Percentiles rank a stretch among this genome's conserved stretches.
phyloP scores from a whole-genome alignment of 805 yeast species.

The Blastobotrys terrestris region DNA sequence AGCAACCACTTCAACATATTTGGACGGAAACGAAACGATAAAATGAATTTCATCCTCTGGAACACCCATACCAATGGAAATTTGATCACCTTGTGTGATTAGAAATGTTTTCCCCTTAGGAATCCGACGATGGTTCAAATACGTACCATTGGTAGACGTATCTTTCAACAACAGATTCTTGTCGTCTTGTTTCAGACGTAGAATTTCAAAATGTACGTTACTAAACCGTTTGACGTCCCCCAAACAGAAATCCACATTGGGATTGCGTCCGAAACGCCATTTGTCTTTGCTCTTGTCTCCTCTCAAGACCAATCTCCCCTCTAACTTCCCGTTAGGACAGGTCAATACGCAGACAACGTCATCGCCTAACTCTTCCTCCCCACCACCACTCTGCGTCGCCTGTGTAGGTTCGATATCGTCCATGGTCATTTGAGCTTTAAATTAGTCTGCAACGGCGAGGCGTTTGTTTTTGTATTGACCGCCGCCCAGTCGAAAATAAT shows the following conservation, averaged over 20 bases:
- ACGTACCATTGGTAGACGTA: conserved; percentile 88
- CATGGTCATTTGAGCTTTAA: background rate
- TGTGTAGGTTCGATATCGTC: conserved; percentile 6
- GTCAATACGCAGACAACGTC: conserved; percentile 5
- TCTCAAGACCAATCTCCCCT: background rate
- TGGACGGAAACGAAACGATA: conserved; percentile 39
- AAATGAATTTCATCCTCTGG: conserved; percentile 54
- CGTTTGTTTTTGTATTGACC: background rate
- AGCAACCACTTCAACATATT: conserved; percentile 20
- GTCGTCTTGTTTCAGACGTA: conserved; percentile 25
- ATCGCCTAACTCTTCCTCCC: conserved; percentile 1
- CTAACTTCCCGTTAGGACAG: conserved; percentile 1
- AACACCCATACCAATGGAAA: conserved; percentile 83
- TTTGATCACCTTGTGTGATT: conserved; percentile 87
- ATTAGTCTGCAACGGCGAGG: background rate
- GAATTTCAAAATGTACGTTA: conserved; percentile 62
- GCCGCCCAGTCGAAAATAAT: background rate
- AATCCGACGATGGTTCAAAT: conserved; percentile 65
- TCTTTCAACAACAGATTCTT: conserved; percentile 38
- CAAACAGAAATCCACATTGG: conserved; percentile 56
- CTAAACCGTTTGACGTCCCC: conserved; percentile 62
- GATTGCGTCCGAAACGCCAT: conserved; percentile 76
- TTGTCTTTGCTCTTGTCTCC: conserved; percentile 23
- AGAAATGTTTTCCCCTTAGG: conserved; percentile 76
- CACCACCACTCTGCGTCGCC: conserved; percentile 4